A percentile compares a stretch with the other conserved stretches of the same genome.
phyloP scores from a whole-genome alignment of 75 land plant species.

The Picea sitchensis region DNA sequence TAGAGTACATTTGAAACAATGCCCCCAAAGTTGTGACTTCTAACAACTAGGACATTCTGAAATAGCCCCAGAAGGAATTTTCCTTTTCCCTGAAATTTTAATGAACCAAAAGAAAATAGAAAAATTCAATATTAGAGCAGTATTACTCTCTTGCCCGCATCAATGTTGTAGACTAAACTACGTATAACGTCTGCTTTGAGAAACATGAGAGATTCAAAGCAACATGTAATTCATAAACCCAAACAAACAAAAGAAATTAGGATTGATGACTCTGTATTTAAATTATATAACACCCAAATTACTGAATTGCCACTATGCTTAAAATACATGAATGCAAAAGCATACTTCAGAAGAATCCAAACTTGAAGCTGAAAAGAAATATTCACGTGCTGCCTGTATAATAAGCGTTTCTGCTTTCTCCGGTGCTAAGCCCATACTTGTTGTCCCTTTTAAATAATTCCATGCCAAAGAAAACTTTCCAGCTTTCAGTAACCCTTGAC shows the following conservation, averaged over 20 bases:
- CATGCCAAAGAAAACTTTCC: slow-evolving; percentile 92
- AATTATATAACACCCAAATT: background rate
- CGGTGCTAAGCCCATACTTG: slow-evolving; percentile 37
- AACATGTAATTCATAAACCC: no score
- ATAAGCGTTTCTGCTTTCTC: slow-evolving; percentile 88
- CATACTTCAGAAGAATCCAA: slow-evolving; percentile 79
- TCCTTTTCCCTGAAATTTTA: background rate
- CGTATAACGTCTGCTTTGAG: background rate
- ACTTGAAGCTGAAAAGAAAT: slow-evolving; percentile 91
- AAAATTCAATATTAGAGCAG: background rate
- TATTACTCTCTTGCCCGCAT: background rate
- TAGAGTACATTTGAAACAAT: no score
- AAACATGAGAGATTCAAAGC: background rate
- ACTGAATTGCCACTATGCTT: background rate
- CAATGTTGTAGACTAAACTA: background rate
- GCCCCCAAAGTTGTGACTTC: no score
- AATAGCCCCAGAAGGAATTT: no score
- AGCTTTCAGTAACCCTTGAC: slow-evolving; percentile 86
- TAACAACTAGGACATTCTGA: no score
- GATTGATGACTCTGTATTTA: no score
- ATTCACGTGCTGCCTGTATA: slow-evolving; percentile 87
- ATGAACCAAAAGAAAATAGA: background rate
- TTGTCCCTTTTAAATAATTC: slow-evolving; percentile 66
- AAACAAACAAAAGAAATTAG: no score
- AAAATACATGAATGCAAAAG: slow-evolving; percentile 6